These are phyloP conservation scores for Pleomassaria siparia DNA, from an alignment of 2,329 filamentous ascomycete genomes.

Conservation along the genomic window DNA sequence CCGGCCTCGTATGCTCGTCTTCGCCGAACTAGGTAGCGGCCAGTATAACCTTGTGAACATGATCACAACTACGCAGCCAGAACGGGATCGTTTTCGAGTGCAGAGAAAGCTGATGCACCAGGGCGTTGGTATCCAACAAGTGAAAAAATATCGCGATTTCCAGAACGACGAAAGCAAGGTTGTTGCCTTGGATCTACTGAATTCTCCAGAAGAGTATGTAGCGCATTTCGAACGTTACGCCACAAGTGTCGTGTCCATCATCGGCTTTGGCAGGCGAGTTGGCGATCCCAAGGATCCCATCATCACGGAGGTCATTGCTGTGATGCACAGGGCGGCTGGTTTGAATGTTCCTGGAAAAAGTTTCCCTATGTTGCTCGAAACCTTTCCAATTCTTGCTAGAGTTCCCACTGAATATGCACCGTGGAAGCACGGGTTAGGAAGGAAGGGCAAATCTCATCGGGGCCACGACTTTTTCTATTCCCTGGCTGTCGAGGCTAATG, in stretches of 20 bases:
- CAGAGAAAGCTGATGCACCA: conserved; percentile 39
- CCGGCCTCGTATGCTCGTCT: conserved; percentile 51
- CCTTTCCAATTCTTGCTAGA: conserved; percentile 46
- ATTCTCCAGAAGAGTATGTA: conserved; percentile 49
- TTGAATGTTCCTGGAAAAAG: conserved; percentile 50
- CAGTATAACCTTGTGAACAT: conserved; percentile 41
- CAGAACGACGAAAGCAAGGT: conserved; percentile 62
- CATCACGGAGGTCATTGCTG: conserved; percentile 58
- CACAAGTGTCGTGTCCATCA: conserved; percentile 56
- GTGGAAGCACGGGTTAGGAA: conserved; percentile 39
- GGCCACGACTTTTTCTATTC: conserved; percentile 40
- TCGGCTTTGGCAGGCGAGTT: conserved; percentile 57
- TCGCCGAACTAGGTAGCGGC: conserved; percentile 40
- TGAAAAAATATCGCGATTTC: conserved; percentile 57
- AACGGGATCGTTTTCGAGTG: conserved; percentile 35
- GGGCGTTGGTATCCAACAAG: conserved; percentile 51
- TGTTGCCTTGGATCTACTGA: conserved; percentile 54
- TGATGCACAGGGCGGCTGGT: conserved; percentile 59
- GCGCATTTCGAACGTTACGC: conserved; percentile 56
- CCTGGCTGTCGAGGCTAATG: conserved; percentile 32
- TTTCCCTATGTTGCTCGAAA: conserved; percentile 59
- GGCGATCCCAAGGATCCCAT: conserved; percentile 55
- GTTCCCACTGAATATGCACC: conserved; percentile 30
- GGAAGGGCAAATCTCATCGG: conserved; percentile 26
- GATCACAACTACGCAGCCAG: conserved; percentile 30